phyloP scores from a whole-genome alignment of 352 stramenopile genomes.

The Phytophthora pinifolia region DNA sequence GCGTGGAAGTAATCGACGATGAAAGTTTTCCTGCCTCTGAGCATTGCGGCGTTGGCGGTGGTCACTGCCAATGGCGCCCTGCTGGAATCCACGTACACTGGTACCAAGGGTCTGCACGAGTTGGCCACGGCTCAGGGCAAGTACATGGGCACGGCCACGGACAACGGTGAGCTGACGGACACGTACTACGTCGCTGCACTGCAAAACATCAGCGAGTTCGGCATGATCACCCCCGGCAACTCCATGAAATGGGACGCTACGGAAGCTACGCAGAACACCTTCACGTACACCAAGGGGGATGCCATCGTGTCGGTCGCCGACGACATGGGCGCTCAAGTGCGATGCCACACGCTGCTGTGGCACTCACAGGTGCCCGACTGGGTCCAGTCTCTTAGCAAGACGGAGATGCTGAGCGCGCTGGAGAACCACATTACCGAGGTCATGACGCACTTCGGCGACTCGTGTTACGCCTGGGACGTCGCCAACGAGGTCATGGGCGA shows the following conservation, averaged over 20 bases:
- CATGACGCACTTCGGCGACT: conserved; percentile 30
- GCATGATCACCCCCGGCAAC: conserved; percentile 31
- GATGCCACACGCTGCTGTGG: conserved; percentile 33
- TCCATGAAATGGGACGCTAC: conserved; percentile 34
- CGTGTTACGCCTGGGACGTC: conserved; percentile 31
- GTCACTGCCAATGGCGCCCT: conserved; percentile 10
- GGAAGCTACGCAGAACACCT: conserved; percentile 19
- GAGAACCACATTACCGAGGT: conserved; percentile 31
- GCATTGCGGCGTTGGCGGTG: conserved; percentile 15
- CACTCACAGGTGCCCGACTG: conserved; percentile 28
- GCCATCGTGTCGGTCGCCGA: conserved; percentile 22
- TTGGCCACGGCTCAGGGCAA: conserved; percentile 27
- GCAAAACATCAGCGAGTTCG: conserved; percentile 25
- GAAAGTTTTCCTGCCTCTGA: conserved; percentile 13
- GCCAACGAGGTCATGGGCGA: too few species aligned
- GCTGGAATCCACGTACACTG: conserved; percentile 20
- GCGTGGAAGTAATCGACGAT: conserved; percentile 1
- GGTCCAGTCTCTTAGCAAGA: conserved; percentile 27
- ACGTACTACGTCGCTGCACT: conserved; percentile 24
- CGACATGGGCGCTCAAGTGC: conserved; percentile 25
- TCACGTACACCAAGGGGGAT: conserved; percentile 25
- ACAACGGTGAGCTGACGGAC: conserved; percentile 25
- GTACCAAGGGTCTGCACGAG: conserved; percentile 26
- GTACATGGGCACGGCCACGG: conserved; percentile 34
- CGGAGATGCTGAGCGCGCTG: conserved; percentile 23